These are phyloP conservation scores for Lipomyces yarrowii DNA, from an alignment of 1,139 yeast genomes.

Conservation along the genomic window DNA sequence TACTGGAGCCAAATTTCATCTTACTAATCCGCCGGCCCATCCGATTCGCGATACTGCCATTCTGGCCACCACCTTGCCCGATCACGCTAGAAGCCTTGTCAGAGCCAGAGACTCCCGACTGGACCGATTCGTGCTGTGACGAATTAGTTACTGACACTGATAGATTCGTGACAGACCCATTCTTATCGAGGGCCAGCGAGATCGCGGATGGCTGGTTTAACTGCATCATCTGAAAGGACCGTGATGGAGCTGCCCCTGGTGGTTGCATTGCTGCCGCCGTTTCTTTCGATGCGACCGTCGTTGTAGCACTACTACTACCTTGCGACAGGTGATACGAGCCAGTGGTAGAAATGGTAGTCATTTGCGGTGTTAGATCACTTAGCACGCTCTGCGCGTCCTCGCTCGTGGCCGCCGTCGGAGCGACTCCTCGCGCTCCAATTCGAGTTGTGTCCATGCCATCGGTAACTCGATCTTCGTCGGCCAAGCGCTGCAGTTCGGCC, in stretches of 20 bases:
- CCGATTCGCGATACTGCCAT: conserved; percentile 1
- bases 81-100: not conserved
- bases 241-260: not conserved
- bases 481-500: conserved; percentile 55
- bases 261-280: not conserved
- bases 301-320: not conserved
- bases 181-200: not conserved
- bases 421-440: not conserved
- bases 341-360: not conserved
- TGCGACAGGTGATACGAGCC: not conserved
- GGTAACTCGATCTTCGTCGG: conserved; percentile 39
- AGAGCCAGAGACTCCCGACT: not conserved
- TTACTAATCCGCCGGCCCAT: conserved; percentile 13
- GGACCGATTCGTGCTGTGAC: not conserved
- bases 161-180: not conserved
- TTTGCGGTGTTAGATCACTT: not conserved
- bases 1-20: conserved; percentile 6
- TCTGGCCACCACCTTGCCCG: not conserved
- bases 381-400: not conserved
- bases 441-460: not conserved
- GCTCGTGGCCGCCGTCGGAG: not conserved
- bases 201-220: not conserved
- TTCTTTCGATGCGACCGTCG: not conserved
- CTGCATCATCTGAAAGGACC: not conserved
- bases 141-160: not conserved